Evolutionary conservation across 805 yeast genomes (phyloP).

Genomic region (Starmerella geochares): DNA sequence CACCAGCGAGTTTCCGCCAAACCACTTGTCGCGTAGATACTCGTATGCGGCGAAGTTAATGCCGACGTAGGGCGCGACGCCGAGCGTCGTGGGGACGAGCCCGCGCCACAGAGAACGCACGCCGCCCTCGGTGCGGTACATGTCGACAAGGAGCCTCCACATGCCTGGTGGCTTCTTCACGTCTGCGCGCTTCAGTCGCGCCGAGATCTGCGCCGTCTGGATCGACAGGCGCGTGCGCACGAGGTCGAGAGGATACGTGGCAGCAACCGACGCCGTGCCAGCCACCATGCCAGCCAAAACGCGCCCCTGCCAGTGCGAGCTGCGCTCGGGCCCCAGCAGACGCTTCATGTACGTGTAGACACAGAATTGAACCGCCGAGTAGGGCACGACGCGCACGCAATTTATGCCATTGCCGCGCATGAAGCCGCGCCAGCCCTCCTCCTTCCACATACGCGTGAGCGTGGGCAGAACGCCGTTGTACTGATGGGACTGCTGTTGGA

Average conservation of each 20-base stretch:
- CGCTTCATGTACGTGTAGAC: constrained; percentile 52
- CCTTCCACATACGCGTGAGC: constrained; percentile 65
- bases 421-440: constrained; percentile 85
- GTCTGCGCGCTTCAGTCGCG: constrained; percentile 18
- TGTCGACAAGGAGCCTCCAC: constrained; percentile 43
- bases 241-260: constrained; percentile 85
- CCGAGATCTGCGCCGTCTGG: constrained; percentile 60
- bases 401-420: constrained; percentile 86
- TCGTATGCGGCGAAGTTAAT: constrained; percentile 87
- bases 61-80: constrained; percentile 95
- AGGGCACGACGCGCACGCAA: constrained; percentile 84
- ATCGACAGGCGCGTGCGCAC: constrained; percentile 82
- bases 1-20: constrained; percentile 42
- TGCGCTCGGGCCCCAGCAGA: constrained; percentile 36
- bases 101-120: constrained; percentile 70
- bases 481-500: constrained; percentile 53
- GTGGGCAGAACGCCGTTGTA: constrained; percentile 63
- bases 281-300: constrained; percentile 69
- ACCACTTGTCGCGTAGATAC: constrained; percentile 48
- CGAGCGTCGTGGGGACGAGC: constrained; percentile 76
- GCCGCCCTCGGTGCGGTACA: constrained; percentile 75
- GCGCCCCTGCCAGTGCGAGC: constrained; percentile 22
- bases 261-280: constrained; percentile 67
- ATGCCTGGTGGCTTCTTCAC: constrained; percentile 59
- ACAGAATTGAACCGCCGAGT: constrained; percentile 86